phyloP scores from a whole-genome alignment of 2,329 filamentous ascomycete species.

The Chaetomium sp. region DNA sequence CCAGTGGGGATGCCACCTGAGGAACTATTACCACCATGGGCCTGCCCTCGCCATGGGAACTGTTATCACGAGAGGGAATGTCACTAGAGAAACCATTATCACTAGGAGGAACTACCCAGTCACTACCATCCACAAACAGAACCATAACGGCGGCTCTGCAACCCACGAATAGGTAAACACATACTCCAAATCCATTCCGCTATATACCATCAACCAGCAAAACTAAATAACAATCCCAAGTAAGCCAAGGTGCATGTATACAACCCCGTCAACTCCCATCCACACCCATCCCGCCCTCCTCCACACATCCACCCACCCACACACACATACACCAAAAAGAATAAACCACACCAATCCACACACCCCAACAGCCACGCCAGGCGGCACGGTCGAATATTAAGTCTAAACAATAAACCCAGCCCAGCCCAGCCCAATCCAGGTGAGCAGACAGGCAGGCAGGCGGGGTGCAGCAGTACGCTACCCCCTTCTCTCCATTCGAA shows the following conservation, averaged over 20 bases:
- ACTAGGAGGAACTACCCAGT: too few relatives aligned
- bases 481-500: neutral
- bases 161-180: neutral
- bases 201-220: neutral
- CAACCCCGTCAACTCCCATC: neutral
- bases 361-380: constrained; percentile 25
- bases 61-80: too few relatives aligned
- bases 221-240: neutral
- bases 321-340: neutral
- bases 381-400: constrained; percentile 26
- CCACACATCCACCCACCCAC: neutral
- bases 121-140: neutral
- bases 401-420: constrained; percentile 24
- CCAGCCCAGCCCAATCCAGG: neutral
- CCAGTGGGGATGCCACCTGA: too few relatives aligned
- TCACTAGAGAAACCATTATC: too few relatives aligned
- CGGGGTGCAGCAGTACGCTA: neutral
- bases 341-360: constrained; percentile 13
- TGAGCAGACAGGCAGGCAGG: too few relatives aligned
- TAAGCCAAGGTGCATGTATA: neutral
- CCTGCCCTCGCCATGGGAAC: neutral
- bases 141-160: too few relatives aligned
- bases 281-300: neutral
- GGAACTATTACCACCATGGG: too few relatives aligned
- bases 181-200: neutral